phyloP scores from a whole-genome alignment of 176 grass and related monocot species.

The Ensete ventricosum region DNA sequence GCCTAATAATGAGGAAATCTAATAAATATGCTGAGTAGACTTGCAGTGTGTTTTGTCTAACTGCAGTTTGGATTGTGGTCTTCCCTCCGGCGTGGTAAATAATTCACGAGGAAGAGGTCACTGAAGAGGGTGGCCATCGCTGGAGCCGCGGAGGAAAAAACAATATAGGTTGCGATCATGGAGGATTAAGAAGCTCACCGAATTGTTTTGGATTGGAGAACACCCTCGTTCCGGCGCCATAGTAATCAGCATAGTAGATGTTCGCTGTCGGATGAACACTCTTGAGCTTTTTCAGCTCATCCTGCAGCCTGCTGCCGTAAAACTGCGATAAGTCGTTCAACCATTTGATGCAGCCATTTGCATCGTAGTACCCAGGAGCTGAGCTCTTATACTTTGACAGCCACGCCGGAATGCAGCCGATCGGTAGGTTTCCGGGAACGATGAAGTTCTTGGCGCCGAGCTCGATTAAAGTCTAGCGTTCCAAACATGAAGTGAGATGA shows the following conservation, averaged over 20 bases:
- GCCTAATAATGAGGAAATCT: too few species aligned
- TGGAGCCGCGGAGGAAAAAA: neutral
- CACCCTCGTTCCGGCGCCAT: slow-evolving; percentile 32
- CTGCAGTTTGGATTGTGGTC: too few species aligned
- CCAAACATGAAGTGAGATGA: neutral
- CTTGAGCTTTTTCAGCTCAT: neutral
- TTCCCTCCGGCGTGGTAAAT: too few species aligned
- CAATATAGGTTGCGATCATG: too few species aligned
- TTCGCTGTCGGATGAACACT: neutral
- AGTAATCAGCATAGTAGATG: slow-evolving; percentile 19
- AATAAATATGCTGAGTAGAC: too few species aligned
- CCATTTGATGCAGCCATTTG: slow-evolving; percentile 18
- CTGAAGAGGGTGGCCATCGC: too few species aligned
- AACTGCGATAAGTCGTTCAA: slow-evolving; percentile 25
- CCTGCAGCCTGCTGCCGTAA: neutral
- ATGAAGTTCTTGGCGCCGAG: neutral
- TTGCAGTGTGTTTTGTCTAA: too few species aligned
- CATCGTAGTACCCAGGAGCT: slow-evolving; percentile 5
- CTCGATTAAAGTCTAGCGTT: neutral
- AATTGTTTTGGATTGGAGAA: slow-evolving; percentile 44
- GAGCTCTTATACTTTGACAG: slow-evolving; percentile 11
- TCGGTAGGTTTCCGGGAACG: slow-evolving; percentile 25
- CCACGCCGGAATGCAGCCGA: slow-evolving; percentile 20
- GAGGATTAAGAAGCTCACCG: slow-evolving; percentile 29
- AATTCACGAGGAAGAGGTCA: too few species aligned